Base-by-base conservation (phyloP, 495 filamentous ascomycete species). In the Penicillium bovifimosum region DNA sequence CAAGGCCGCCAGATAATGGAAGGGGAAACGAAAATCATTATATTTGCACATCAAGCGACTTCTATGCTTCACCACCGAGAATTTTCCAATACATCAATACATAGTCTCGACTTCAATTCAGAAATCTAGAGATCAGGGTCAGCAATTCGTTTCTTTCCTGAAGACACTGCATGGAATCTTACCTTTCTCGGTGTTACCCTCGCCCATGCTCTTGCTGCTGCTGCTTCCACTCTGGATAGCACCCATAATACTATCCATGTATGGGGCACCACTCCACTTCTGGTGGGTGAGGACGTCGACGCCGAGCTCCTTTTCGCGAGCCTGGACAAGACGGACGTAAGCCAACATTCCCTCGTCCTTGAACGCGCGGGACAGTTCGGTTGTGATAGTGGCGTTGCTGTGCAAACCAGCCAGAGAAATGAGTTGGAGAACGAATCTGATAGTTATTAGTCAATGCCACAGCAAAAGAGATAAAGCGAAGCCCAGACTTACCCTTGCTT, bases 251-350 rank as follows among this genome's bases (percentile, higher is more conserved):
- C 90, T 92, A 72, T 98, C 93, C 52, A 97, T 85, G 64, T 96
- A 96, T 14, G 75, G 76, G 0, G 93, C 93, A 9, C 93, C 93
- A 60, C 90, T 96, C 92, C 93, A 98, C 62, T 95, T 96, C 77
- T 98, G 93, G 68, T 98, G 93, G 29, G 92, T 98, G 51, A 98
- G 76, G 13, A 98, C 93, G 64, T 98, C 93, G 17, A 90, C 90
- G 11, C 90, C 91, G 6, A 93, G 67, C 52, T 96, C 92, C 74
- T 96, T 96, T 76, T 98, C 93, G 43, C 85, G 79, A 33, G 79
- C 71, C 65, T 98, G 93, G 33, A 98, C 82, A 5, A 96, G 70
- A 29, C 95, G 85, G 6, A 98, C 93, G 66, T 98, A 98, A 6
- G 93, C 93, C 43, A 87, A 74, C 93, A 98, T 98, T 16, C 93